Percentiles rank a stretch among this genome's conserved stretches.
phyloP scores from a whole-genome alignment of 257 asterid species.

The Misopates orontium region DNA sequence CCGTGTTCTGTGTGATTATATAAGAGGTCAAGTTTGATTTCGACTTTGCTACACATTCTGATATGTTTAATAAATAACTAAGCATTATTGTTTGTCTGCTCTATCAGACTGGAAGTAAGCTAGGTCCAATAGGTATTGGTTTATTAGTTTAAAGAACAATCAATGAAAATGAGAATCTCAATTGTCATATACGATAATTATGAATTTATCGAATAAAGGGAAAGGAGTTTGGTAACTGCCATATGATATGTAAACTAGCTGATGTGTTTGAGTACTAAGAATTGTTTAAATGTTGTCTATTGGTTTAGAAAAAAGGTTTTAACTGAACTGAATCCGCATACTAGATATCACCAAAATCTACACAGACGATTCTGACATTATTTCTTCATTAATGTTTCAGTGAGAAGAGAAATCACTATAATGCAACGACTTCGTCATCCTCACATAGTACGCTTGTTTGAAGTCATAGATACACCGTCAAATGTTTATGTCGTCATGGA shows the following conservation, averaged over 20 bases:
- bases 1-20: neutral
- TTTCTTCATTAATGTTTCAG: constrained; percentile 36
- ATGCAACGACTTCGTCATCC: constrained; percentile 63
- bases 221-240: no score
- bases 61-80: neutral
- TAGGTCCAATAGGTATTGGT: no score
- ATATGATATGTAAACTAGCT: no score
- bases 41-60: neutral
- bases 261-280: no score
- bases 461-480: constrained; percentile 63
- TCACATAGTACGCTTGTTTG: constrained; percentile 63
- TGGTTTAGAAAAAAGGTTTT: no score
- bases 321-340: no score
- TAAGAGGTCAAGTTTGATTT: neutral
- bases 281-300: neutral
- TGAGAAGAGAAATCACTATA: constrained; percentile 57
- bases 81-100: no score
- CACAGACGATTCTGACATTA: neutral
- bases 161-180: no score
- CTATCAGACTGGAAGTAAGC: no score
- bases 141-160: no score
- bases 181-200: no score
- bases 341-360: neutral
- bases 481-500: constrained; percentile 68
- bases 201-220: no score